These are phyloP conservation scores for Paratinospora sagittata DNA, from an alignment of 164 flowering plant species.

Conservation along the genomic window DNA sequence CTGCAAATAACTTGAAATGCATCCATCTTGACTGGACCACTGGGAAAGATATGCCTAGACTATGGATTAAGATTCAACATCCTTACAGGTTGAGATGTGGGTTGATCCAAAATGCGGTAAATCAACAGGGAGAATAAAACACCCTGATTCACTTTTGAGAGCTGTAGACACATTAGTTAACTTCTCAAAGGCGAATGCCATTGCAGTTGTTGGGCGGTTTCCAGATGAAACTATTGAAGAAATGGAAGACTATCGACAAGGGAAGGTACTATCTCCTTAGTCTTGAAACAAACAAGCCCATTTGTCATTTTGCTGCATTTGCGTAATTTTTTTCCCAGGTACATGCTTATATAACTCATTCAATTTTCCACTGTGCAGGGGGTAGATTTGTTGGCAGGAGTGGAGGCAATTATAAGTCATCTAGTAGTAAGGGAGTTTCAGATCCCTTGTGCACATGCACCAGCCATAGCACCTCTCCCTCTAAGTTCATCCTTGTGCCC, in stretches of 20 bases:
- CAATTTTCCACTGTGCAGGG: conserved; percentile 41
- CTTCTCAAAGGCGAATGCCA: conserved; percentile 50
- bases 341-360: not conserved
- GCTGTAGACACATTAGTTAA: conserved; percentile 50
- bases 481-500: conserved; percentile 46
- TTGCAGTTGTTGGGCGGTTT: conserved; percentile 87
- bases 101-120: no score
- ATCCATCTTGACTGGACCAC: no score
- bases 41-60: no score
- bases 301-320: not conserved
- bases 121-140: no score
- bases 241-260: conserved; percentile 64
- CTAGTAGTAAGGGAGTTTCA: conserved; percentile 71
- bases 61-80: no score
- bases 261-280: conserved; percentile 39
- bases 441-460: conserved; percentile 96
- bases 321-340: not conserved
- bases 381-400: conserved; percentile 74
- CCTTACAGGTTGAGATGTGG: not conserved
- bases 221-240: conserved; percentile 76
- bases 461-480: conserved; percentile 62
- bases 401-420: conserved; percentile 86
- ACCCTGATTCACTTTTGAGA: conserved; percentile 32
- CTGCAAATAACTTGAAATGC: no score
- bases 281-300: not conserved